Percentiles rank a stretch among this genome's conserved stretches.
phyloP scores from a whole-genome alignment of 495 filamentous ascomycete species.

The Aspergillus funiculosus region DNA sequence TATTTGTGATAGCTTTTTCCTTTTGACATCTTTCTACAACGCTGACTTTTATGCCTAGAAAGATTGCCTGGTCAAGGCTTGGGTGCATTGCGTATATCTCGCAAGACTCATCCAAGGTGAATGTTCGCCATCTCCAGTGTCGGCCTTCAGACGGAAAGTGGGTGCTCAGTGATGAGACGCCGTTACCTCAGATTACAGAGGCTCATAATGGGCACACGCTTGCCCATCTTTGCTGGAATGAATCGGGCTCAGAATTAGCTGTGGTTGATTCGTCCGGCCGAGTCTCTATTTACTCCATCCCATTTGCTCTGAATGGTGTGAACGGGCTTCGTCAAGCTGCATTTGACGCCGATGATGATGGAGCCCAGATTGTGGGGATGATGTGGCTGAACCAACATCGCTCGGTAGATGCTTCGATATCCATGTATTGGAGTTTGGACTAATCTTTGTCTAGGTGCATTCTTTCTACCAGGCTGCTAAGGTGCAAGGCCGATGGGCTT shows the following conservation, averaged over 20 bases:
- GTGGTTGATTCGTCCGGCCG: conserved; percentile 69
- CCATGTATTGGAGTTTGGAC: too few species aligned
- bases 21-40: neutral
- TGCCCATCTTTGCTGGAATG: conserved; percentile 76
- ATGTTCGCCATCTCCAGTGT: conserved; percentile 65
- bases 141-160: conserved; percentile 67
- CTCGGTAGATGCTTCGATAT: conserved; percentile 43
- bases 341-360: conserved; percentile 61
- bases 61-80: conserved; percentile 81
- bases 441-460: conserved; percentile 45
- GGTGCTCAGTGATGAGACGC: conserved; percentile 61
- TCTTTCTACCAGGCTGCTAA: conserved; percentile 49
- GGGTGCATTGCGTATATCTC: conserved; percentile 83
- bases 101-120: conserved; percentile 59
- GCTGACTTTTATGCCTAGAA: conserved; percentile 43
- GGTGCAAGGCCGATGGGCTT: conserved; percentile 47
- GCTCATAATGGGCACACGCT: conserved; percentile 49
- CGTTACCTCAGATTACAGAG: conserved; percentile 38
- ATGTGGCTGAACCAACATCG: conserved; percentile 71
- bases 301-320: conserved; percentile 61
- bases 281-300: conserved; percentile 59
- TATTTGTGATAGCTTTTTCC: neutral
- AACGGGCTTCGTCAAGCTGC: conserved; percentile 48
- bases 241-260: conserved; percentile 66
- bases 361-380: conserved; percentile 70